Conservation (phyloP, 306 rosid genomes). For the Gastrolobium villosum region DNA sequence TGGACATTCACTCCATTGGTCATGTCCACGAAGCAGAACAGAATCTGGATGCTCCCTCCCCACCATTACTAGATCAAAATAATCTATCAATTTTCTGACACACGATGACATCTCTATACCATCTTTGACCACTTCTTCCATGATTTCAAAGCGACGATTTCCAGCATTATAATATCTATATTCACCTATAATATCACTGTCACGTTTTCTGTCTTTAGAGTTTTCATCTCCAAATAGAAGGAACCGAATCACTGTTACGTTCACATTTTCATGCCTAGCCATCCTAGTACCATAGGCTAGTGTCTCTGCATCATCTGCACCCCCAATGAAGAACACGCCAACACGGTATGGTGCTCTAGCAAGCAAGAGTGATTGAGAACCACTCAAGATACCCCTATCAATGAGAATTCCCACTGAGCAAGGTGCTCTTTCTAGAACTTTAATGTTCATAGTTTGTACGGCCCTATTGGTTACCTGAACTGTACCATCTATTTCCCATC, state of each 20-base stretch:
- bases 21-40: constrained; percentile 57
- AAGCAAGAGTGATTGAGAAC: constrained; percentile 46
- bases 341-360: constrained; percentile 47
- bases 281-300: constrained; percentile 71
- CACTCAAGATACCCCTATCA: constrained; percentile 58
- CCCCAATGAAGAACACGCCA: constrained; percentile 75
- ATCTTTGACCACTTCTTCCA: constrained; percentile 74
- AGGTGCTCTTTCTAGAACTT: constrained; percentile 64
- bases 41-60: constrained; percentile 64
- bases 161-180: constrained; percentile 57
- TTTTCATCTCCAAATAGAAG: constrained; percentile 70
- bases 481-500: constrained; percentile 69
- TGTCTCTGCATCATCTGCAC: constrained; percentile 76
- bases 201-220: constrained; percentile 60
- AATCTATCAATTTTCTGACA: constrained; percentile 59
- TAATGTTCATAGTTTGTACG: constrained; percentile 55
- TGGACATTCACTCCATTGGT: constrained; percentile 72
- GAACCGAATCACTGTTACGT: constrained; percentile 64
- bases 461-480: constrained; percentile 49
- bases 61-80: constrained; percentile 71
- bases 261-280: constrained; percentile 61
- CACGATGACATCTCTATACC: constrained; percentile 54
- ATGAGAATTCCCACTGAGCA: constrained; percentile 77
- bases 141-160: constrained; percentile 62
- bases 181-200: constrained; percentile 63